Base-by-base conservation (phyloP, 768 basidiomycete genomes). In the Termitomyces sp. region DNA sequence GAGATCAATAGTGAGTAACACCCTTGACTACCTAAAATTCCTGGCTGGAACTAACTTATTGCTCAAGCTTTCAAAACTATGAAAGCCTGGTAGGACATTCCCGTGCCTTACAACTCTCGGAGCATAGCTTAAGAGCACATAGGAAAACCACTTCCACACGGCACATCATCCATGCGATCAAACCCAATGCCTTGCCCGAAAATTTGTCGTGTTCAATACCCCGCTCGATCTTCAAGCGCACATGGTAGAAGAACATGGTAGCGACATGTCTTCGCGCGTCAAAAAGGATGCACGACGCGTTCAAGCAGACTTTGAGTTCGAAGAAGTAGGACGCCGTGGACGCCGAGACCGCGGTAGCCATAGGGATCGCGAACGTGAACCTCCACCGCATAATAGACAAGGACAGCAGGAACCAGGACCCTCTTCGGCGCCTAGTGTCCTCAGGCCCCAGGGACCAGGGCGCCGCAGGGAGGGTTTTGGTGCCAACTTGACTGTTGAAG, bases 121-220 rank as follows among this genome's bases (percentile, higher is more conserved):
- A 38, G 38, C 10, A 32, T 26, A 24, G 52, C 50, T 45, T 32
- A 57, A 26, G 56, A 59, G 32, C 45, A 38, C 40, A 49, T 59
- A 91, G 87, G 91, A 93, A 70, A 74, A 72, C 43, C 92, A 94
- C 66, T 92, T 91, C 71, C 83, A 80, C 62, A 76, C 74, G 30
- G 84, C 76, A 2, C 96, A 99, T 69, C 81, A 82, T 68, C 87
- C 89, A 5, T 99, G 96, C 69, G 76, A 73, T 3, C 86, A 92
- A 57, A 61, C 84, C 0, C 68, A 76, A 40, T 99, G 96, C 66
- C 83, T 87, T 46, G 85, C 84, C 5, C 87, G 84, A 64, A 98
- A 97, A 72, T 99, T 99, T 62, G 90, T 98, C 59, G 97, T 98
- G 13, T 98, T 98, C 70, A 84, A 85, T 41, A 87, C 88, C 3